Percentiles rank a stretch among this genome's conserved stretches.
phyloP scores from a whole-genome alignment of 2,329 filamentous ascomycete genomes.

The Huntiella bhutanensis region DNA sequence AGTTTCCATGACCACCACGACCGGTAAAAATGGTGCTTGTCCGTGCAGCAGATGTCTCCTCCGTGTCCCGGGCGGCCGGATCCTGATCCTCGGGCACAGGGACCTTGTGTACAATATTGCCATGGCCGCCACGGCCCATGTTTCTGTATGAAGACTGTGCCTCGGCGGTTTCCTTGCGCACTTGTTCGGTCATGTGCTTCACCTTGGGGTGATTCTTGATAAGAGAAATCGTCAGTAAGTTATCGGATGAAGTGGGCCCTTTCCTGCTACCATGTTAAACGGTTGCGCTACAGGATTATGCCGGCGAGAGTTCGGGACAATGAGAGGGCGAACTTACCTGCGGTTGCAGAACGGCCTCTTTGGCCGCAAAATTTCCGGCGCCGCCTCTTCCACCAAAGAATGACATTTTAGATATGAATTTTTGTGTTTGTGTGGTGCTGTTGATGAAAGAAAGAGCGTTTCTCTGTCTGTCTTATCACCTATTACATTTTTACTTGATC shows the following conservation, averaged over 20 bases:
- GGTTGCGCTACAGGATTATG: too few species aligned
- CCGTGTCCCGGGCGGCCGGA: background rate
- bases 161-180: too few species aligned
- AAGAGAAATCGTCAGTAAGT: too few species aligned
- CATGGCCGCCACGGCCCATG: background rate
- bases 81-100: background rate
- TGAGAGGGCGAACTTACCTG: too few species aligned
- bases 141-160: too few species aligned
- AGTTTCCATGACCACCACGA: background rate
- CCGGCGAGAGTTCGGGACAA: too few species aligned
- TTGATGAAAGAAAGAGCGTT: background rate
- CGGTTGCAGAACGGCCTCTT: background rate
- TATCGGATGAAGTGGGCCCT: too few species aligned
- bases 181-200: too few species aligned
- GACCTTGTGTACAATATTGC: background rate
- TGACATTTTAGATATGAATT: background rate
- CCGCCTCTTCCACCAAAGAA: constrained; percentile 33
- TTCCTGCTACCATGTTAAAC: too few species aligned
- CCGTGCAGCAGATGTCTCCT: background rate
- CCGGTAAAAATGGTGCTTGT: background rate
- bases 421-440: background rate
- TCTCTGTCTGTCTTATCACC: background rate
- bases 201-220: too few species aligned
- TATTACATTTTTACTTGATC: too few species aligned
- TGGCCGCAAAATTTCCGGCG: constrained; percentile 35